Evolutionary conservation across 1,139 yeast genomes (phyloP), one percentile per base, ranked within the genome.

Genomic region (Yamadazyma sp.): DNA sequence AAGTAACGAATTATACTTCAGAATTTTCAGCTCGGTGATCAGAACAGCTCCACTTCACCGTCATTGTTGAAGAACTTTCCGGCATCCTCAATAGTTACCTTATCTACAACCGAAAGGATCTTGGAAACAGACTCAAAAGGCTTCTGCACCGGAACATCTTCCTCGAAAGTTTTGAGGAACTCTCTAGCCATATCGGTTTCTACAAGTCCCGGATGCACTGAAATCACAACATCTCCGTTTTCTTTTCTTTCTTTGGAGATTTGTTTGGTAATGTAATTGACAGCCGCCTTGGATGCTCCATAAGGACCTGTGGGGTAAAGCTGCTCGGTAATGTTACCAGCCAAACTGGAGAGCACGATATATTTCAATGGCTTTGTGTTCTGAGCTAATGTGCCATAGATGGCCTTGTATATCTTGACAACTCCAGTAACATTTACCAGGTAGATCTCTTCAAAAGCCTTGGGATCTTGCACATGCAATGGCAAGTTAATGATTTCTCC

Each of bases 201-300:
- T 11, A 58, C 65, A 31, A 54, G 34, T 3, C 72, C 72, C 11
- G 73, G 72, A 46, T 82, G 81, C 11, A 91, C 83, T 29, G 59
- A 59, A 27, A 62, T 42, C 10, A 61, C 32, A 12, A 34, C 17
- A 14, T 86, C 82, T 3, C 12, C 34, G 9, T 20, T 12, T 62
- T 56, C 5, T 83, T 78, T 37, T 14, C 39, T 34, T 15, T 43
- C 42, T 3, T 10, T 5, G 5, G 39, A 2, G 15, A 39, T 16
- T 23, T 41, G 43, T 17, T 32, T 43, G 17, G 31, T 12, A n/a
- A 38, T 31, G 29, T 31, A 41, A 23, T 43, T 43, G 10, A 35
- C 20, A n/a, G 40, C 45, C 4, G 45, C 43, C 20, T 41, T 43
- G 14, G 41, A 35, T 16, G 33, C 26, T 9, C 46, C 45, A 30